phyloP scores from a whole-genome alignment of 768 basidiomycete species.

The Rhodotorula taiwanensis region DNA sequence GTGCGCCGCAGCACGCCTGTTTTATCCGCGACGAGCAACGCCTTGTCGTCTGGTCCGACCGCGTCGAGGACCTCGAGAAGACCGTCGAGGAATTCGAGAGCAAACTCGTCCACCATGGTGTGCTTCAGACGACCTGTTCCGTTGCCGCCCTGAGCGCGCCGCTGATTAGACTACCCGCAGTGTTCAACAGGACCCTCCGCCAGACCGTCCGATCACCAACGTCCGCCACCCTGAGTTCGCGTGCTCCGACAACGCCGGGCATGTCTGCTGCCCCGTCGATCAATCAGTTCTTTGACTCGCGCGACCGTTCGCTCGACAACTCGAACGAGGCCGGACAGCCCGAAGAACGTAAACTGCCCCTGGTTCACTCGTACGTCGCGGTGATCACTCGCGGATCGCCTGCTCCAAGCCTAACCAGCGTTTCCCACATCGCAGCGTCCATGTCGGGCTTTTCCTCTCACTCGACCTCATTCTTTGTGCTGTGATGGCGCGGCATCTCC shows the following conservation, averaged over 20 bases:
- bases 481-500: neutral
- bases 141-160: neutral
- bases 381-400: too few species aligned
- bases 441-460: slow-evolving; percentile 1
- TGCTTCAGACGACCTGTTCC: too few species aligned
- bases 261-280: too few species aligned
- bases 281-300: neutral
- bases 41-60: slow-evolving; percentile 46
- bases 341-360: too few species aligned
- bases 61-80: slow-evolving; percentile 43
- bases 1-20: slow-evolving; percentile 45
- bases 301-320: neutral
- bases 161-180: neutral
- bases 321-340: neutral
- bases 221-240: neutral
- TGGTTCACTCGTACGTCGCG: too few species aligned
- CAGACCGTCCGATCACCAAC: neutral
- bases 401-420: too few species aligned
- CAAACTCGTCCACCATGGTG: slow-evolving; percentile 5
- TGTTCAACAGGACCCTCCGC: neutral
- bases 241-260: too few species aligned
- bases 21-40: slow-evolving; percentile 44
- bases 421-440: too few species aligned
- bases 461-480: neutral
- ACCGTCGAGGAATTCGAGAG: slow-evolving; percentile 37